These are phyloP conservation scores for Chlamydomonas schloesseri DNA, from an alignment of 139 green algal species.

Conservation along the genomic window DNA sequence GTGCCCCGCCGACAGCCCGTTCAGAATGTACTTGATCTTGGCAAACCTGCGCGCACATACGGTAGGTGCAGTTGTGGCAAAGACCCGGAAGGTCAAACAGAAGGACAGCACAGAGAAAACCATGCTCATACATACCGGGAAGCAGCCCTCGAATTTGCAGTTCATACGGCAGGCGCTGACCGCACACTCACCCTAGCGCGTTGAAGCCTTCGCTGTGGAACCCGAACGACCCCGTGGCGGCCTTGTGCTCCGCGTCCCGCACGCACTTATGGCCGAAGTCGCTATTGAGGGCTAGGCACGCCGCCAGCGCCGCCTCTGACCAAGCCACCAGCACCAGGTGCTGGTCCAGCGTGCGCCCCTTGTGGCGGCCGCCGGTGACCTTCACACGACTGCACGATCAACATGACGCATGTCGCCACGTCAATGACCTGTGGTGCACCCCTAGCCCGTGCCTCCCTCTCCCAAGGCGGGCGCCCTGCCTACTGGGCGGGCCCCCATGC, in stretches of 20 bases:
- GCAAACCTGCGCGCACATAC: neutral
- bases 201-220: neutral
- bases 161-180: too few relatives aligned
- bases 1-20: slow-evolving; percentile 33
- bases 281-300: neutral
- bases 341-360: neutral
- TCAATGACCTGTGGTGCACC: too few relatives aligned
- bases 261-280: slow-evolving; percentile 30
- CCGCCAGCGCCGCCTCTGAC: neutral
- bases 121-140: too few relatives aligned
- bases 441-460: too few relatives aligned
- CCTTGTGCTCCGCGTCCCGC: neutral
- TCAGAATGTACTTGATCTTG: slow-evolving; percentile 49
- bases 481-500: too few relatives aligned
- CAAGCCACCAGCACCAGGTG: slow-evolving; percentile 27
- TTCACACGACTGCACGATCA: too few relatives aligned
- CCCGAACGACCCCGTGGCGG: neutral
- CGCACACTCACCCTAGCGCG: neutral
- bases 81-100: too few relatives aligned
- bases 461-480: too few relatives aligned
- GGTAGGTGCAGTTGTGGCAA: too few relatives aligned
- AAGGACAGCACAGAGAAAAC: too few relatives aligned
- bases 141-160: too few relatives aligned
- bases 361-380: neutral
- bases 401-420: too few relatives aligned